A percentile compares a stretch with the other conserved stretches of the same genome.
These are phyloP conservation scores for Botryotinia globosa DNA, from an alignment of 2,329 filamentous ascomycete species.

Conservation along the genomic window DNA sequence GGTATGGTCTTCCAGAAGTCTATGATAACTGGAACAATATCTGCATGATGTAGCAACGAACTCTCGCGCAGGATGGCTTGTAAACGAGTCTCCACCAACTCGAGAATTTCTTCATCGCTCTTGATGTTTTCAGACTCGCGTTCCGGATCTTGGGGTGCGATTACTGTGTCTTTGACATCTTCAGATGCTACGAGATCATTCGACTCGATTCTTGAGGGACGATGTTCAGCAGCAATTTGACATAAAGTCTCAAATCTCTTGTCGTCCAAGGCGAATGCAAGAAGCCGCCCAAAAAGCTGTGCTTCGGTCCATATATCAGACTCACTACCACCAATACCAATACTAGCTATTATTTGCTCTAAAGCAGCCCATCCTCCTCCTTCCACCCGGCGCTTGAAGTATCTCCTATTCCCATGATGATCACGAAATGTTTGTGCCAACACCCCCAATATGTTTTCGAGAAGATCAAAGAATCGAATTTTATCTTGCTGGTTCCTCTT, in stretches of 20 bases:
- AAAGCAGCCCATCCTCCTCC: slow-evolving; percentile 76
- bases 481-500: slow-evolving; percentile 62
- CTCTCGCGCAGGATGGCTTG: slow-evolving; percentile 50
- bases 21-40: slow-evolving; percentile 61
- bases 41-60: slow-evolving; percentile 56
- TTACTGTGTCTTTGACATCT: slow-evolving; percentile 1
- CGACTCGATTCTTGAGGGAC: slow-evolving; percentile 29
- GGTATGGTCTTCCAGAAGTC: slow-evolving; percentile 64
- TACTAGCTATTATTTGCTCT: slow-evolving; percentile 68
- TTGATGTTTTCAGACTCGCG: slow-evolving; percentile 8
- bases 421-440: slow-evolving; percentile 64
- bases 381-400: slow-evolving; percentile 74
- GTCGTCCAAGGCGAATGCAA: slow-evolving; percentile 78
- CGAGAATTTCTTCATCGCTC: slow-evolving; percentile 31
- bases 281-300: slow-evolving; percentile 77
- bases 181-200: background rate
- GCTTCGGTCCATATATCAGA: slow-evolving; percentile 65
- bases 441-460: slow-evolving; percentile 70
- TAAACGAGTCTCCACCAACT: slow-evolving; percentile 42
- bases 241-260: slow-evolving; percentile 71
- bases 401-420: slow-evolving; percentile 83
- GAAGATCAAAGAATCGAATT: slow-evolving; percentile 61
- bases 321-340: slow-evolving; percentile 62
- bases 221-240: slow-evolving; percentile 43
- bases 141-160: background rate